Evolutionary conservation across 1,284 basidiomycete species (phyloP), one percentile per base, ranked within the genome.

Genomic region (Sphagnurus paluster): DNA sequence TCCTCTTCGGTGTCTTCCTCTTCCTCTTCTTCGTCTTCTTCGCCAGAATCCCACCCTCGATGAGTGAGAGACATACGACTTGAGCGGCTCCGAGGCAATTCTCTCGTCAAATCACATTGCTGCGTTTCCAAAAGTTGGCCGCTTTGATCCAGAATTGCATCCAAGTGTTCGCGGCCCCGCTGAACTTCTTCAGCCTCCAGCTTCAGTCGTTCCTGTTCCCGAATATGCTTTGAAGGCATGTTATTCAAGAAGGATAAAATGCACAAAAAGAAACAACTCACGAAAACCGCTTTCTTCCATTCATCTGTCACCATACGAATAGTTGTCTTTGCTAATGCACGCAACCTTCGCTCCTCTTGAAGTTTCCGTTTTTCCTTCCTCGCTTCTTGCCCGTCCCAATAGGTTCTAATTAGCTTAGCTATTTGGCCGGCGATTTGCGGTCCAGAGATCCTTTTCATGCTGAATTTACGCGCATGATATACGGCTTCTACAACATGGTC

Each of bases 271-370:
- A 3, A 33, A 25, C 32, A 5, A 77, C 90, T 64, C 62, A 93
- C 92, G 57, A 87, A 87, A 39, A 94, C 83, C 2, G 91, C 95
- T 55, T 93, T 82, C 61, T 87, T 90, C 95, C 95, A 98, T 57
- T 93, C 88, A 25, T 77, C 79, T 20, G 81, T 72, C 16, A 98
- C 84, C 58, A 88, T 74, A 55, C 78, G 79, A 42, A 84, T 72
- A 0, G 84, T 88, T 37, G 76, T 76, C 65, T 87, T 90, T 17
- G 89, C 90, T 39, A 92, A 58, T 2, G 71, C 75, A 46, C 82
- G 77, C 54, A 89, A 53, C 30, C 85, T 75, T 58, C 77, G 80
- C 69, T 92, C 87, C 56, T 90, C 87, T 43, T 79, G 79, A 24
- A 71, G 67, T 48, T 70, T 76, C 38, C 77, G 77, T 58, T 76